Base-by-base conservation (phyloP, 257 asterid genomes). In the Hygrophila difformis region DNA sequence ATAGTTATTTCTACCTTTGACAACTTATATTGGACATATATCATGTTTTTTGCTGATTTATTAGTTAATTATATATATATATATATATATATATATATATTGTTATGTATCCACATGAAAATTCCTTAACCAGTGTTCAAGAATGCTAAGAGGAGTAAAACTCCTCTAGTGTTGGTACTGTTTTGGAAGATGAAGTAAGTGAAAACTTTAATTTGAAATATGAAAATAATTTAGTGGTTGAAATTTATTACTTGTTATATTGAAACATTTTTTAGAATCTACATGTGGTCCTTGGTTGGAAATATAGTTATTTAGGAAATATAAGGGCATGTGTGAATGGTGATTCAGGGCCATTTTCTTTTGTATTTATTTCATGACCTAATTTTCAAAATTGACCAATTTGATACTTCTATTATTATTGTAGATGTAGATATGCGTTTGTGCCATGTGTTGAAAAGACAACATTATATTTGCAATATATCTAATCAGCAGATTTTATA, bases 271-370 rank as follows among this genome's bases (percentile, higher is more conserved):
- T 61, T 6, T 48, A 12, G 19, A 50, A 14, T 37, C 36, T n/a
- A n/a, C 24, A 10, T 41, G 62, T 51, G 65, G 62, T 41, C 65
- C 65, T 40, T 35, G 37, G 35, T 49, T 2, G 38, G 42, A 61
- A 16, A 3, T 40, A 23, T 51, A 43, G 47, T 50, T 17, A 34
- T 44, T 60, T 11, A 39, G 28, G 60, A 14, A 18, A 18, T 49
- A 24, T 62, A 47, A 35, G 47, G 37, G 10, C 37, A 33, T 33
- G 37, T 21, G 36, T 62, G 39, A 51, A 50, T 37, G 53, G 49
- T 55, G 57, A 40, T 34, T 26, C 34, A 47, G 31, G 35, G 37
- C n/a, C 39, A 14, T 34, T 43, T 26, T 26, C 8, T 26, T 26
- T 26, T 0, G 31, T 26, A 26, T 8, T 26, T 3, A 26, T 3